These are phyloP conservation scores for Tubosaeta brunneosetosa DNA, from an alignment of 768 basidiomycete species.

Conservation along the genomic window DNA sequence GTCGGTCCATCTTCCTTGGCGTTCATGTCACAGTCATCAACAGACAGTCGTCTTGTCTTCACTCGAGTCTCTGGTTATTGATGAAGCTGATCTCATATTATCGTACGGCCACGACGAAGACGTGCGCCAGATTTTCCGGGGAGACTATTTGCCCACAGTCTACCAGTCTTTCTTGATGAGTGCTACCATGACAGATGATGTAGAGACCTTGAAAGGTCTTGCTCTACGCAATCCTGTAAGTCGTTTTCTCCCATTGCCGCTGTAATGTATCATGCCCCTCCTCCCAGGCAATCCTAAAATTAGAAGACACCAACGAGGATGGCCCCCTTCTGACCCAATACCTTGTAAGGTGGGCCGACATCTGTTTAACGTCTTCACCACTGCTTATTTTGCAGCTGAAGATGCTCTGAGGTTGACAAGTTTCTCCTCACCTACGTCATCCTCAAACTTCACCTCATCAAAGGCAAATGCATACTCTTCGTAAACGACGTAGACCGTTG, in stretches of 20 bases:
- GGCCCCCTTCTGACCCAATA: constrained; percentile 81
- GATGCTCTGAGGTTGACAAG: constrained; percentile 93
- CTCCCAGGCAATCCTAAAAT: constrained; percentile 71
- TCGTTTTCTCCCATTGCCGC: constrained; percentile 3
- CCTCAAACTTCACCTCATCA: constrained; percentile 91
- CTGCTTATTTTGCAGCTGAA: constrained; percentile 23
- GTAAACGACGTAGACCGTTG: constrained; percentile 94
- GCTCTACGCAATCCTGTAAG: constrained; percentile 82
- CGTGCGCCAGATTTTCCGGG: constrained; percentile 65
- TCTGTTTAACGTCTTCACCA: not conserved
- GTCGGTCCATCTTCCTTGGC: constrained; percentile 3
- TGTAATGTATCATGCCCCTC: not conserved
- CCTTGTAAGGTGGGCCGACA: constrained; percentile 56
- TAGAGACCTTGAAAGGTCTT: constrained; percentile 85
- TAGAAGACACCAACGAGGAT: constrained; percentile 86
- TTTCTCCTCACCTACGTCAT: constrained; percentile 95
- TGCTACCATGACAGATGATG: constrained; percentile 96
- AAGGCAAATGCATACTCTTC: constrained; percentile 94
- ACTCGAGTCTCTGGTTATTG: constrained; percentile 87
- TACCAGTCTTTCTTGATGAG: constrained; percentile 95
- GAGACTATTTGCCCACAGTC: constrained; percentile 69
- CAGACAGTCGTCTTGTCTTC: constrained; percentile 61
- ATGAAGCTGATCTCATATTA: constrained; percentile 95
- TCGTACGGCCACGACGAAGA: constrained; percentile 97
- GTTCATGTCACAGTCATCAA: constrained; percentile 1